Percentiles rank a stretch among this genome's conserved stretches.
Conservation (phyloP, 2,329 filamentous ascomycete genomes). For the Tolypocladium paradoxum region DNA sequence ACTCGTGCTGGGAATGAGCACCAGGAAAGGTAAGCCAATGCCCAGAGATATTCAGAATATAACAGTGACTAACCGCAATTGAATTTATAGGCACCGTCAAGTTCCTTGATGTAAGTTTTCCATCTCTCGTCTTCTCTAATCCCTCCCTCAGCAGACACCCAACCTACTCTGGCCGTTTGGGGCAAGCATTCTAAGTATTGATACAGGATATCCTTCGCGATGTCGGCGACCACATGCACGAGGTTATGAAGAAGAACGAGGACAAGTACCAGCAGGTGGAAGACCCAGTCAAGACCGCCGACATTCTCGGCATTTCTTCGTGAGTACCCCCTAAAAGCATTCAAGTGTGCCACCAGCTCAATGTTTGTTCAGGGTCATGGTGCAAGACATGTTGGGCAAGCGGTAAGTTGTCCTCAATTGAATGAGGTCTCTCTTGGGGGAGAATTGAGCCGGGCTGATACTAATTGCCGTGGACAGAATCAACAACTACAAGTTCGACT, state of each 20-base stretch:
- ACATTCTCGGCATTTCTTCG: conserved; percentile 74
- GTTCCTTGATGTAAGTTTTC: conserved; percentile 4
- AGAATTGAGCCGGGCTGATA: neutral
- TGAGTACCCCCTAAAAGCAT: neutral
- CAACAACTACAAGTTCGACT: conserved; percentile 63
- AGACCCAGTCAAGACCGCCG: conserved; percentile 70
- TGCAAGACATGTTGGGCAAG: conserved; percentile 96
- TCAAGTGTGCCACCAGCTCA: neutral
- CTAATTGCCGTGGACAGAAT: conserved; percentile 28
- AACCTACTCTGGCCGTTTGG: neutral
- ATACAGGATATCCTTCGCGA: conserved; percentile 30
- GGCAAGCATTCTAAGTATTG: neutral
- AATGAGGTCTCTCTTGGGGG: neutral
- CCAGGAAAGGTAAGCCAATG: conserved; percentile 48
- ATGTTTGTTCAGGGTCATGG: conserved; percentile 62
- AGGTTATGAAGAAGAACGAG: conserved; percentile 86
- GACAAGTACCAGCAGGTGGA: conserved; percentile 85
- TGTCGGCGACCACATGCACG: conserved; percentile 92
- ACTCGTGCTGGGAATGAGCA: conserved; percentile 60
- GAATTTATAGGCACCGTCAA: conserved; percentile 1
- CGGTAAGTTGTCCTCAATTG: conserved; percentile 38
- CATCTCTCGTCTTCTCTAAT: neutral
- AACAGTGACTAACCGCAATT: conserved; percentile 34
- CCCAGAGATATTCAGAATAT: neutral
- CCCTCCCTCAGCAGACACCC: neutral